Percentiles rank a stretch among this genome's conserved stretches.
These are phyloP conservation scores for Phialemoniopsis sp. DNA, from an alignment of 2,329 filamentous ascomycete genomes.

Conservation along the genomic window DNA sequence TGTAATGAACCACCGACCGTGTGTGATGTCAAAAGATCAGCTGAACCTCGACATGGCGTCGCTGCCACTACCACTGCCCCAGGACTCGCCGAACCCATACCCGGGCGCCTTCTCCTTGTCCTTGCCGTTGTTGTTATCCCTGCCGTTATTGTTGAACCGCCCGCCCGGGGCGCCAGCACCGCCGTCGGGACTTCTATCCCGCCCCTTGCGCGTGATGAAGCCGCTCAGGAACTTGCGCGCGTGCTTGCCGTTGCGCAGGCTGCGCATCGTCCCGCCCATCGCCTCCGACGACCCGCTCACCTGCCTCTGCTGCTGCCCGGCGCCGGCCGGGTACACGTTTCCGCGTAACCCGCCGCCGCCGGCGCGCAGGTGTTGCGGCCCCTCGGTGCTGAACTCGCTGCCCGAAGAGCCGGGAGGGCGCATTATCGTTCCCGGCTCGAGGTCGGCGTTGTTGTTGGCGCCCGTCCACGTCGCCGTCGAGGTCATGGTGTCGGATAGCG, in stretches of 20 bases:
- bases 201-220: slow-evolving; percentile 29
- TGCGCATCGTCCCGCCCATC: slow-evolving; percentile 26
- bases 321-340: slow-evolving; percentile 14
- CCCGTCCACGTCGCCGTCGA: slow-evolving; percentile 10
- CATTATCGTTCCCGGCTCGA: slow-evolving; percentile 8
- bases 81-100: slow-evolving; percentile 8
- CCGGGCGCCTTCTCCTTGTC: slow-evolving; percentile 12
- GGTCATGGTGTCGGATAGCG: slow-evolving; percentile 30
- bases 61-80: slow-evolving; percentile 7
- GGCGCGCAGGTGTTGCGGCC: neutral
- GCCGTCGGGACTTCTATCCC: slow-evolving; percentile 20
- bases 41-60: neutral
- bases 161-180: neutral
- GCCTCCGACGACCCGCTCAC: slow-evolving; percentile 23
- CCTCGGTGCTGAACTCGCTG: slow-evolving; percentile 31
- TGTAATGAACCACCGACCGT: no score
- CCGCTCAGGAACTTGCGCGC: slow-evolving; percentile 36
- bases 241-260: slow-evolving; percentile 30
- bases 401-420: slow-evolving; percentile 45
- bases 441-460: slow-evolving; percentile 2
- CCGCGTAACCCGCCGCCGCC: slow-evolving; percentile 8
- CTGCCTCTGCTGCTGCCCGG: slow-evolving; percentile 15
- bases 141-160: neutral
- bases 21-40: no score
- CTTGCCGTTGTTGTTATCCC: slow-evolving; percentile 12